phyloP scores from a whole-genome alignment of 805 yeast species.

The Hanseniaspora pseudoguilliermondii region DNA sequence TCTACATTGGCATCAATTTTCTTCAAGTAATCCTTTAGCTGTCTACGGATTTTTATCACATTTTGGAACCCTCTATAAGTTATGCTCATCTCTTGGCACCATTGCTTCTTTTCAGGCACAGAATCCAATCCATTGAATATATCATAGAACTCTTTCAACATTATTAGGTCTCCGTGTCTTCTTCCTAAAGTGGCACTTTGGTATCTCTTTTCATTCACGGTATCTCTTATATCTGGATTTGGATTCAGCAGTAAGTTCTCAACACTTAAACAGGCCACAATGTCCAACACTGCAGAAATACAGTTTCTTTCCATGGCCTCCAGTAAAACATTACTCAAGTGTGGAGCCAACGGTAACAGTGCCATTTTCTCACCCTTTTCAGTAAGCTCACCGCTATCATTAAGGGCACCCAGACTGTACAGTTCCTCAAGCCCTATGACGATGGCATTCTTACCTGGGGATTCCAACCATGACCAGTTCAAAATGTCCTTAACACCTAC shows the following conservation, averaged over 20 bases:
- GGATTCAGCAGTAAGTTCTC: constrained; percentile 79
- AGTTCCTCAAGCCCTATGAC: constrained; percentile 66
- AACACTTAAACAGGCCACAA: constrained; percentile 84
- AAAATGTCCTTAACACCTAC: constrained; percentile 73
- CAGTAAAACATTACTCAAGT: constrained; percentile 71
- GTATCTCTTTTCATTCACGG: constrained; percentile 61
- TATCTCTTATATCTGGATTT: constrained; percentile 68
- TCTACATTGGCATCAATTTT: constrained; percentile 14
- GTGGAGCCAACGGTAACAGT: constrained; percentile 82
- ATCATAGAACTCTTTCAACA: constrained; percentile 66
- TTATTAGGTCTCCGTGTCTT: constrained; percentile 67
- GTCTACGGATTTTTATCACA: constrained; percentile 62
- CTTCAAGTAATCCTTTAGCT: constrained; percentile 57
- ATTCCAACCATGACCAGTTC: constrained; percentile 85
- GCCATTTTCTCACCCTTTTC: constrained; percentile 76
- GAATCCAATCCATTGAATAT: constrained; percentile 36
- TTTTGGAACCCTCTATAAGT: constrained; percentile 70
- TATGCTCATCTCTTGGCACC: constrained; percentile 74
- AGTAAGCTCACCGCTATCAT: constrained; percentile 66
- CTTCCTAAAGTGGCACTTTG: constrained; percentile 59
- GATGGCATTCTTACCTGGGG: constrained; percentile 71
- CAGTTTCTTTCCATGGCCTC: constrained; percentile 48
- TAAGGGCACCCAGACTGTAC: constrained; percentile 65
- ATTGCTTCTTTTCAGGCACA: constrained; percentile 47
- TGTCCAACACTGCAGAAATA: constrained; percentile 62